Conservation (phyloP, 108 stramenopile genomes). For the Licmophora abbreviata region DNA sequence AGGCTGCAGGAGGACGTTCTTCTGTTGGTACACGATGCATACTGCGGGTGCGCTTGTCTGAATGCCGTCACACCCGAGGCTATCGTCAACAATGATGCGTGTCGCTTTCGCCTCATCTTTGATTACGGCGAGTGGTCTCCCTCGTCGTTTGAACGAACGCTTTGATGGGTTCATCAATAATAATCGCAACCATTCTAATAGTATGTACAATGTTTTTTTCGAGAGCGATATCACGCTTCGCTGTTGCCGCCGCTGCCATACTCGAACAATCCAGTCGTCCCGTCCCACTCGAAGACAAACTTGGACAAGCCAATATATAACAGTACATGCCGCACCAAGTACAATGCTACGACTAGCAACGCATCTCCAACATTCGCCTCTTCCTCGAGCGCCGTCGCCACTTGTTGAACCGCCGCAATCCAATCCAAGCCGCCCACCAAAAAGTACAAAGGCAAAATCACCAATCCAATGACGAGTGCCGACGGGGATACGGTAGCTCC, state of each 20-base stretch:
- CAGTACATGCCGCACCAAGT: conserved; percentile 60
- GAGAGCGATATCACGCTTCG: no score
- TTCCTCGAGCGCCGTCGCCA: conserved; percentile 27
- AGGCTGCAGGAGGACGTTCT: conserved; percentile 25
- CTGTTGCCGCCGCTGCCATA: no score
- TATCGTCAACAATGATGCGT: neutral
- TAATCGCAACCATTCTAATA: neutral
- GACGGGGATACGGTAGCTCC: conserved; percentile 4
- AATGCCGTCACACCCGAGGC: neutral
- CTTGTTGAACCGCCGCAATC: conserved; percentile 49
- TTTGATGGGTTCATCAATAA: no score
- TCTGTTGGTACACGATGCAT: conserved; percentile 18
- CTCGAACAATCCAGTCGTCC: neutral
- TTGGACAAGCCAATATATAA: conserved; percentile 63
- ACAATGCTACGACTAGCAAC: conserved; percentile 17
- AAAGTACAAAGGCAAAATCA: conserved; percentile 49
- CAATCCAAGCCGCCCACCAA: conserved; percentile 76
- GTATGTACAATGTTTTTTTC: neutral
- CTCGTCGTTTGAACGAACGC: conserved; percentile 14
- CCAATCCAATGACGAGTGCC: conserved; percentile 30
- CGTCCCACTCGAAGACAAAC: conserved; percentile 69
- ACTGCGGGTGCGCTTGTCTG: conserved; percentile 13
- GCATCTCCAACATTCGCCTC: conserved; percentile 25
- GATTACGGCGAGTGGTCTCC: conserved; percentile 46
- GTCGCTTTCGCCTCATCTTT: conserved; percentile 6